Base-by-base conservation (phyloP, 352 stramenopile genomes). In the Globisporangium abappressorium region DNA sequence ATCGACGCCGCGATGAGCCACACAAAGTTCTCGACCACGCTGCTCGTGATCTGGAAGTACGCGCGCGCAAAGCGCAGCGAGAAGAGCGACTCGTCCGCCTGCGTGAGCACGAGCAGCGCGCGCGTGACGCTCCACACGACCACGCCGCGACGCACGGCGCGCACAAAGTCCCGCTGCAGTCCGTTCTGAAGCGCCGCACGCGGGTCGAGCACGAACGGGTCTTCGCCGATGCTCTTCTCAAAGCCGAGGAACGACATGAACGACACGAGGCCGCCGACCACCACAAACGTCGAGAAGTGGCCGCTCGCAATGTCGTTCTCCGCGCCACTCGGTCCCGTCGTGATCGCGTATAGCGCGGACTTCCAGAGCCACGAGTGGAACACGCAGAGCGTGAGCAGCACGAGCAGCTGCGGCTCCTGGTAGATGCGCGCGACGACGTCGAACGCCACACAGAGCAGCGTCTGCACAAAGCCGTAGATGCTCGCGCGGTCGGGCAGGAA, bases 161-260 rank as follows among this genome's bases (percentile, higher is more conserved):
- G 77, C 68, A 89, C 80, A 6, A 73, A 54, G 60, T 82, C 77
- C 55, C 78, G 72, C 64, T 82, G 75, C 46, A 89, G 69, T 7
- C 57, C 68, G 22, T 53, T 66, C 9, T 73, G 46, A 3, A 89
- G 79, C 24, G 79, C 75, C 7, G 73, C 69, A 5, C 73, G 70
- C 5, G 80, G 80, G 49, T 89, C 75, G 49, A 87, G 66, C 43
- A 81, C 79, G 57, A 89, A 89, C 54, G 77, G 80, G 55, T 89
- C 77, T 28, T 82, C 65, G 2, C 30, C 64, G 14, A 89, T 46
- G 64, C 75, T 79, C 24, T 74, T 68, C 56, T 89, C 81, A 20
- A 87, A 36, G 14, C 71, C 28, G 33, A 85, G 58, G 43, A 85
- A 81, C 6, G 76, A 85, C 22, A 75, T 26, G 58, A 85, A 89